Percentiles rank a stretch among this genome's conserved stretches.
Conservation (phyloP, 2,329 filamentous ascomycete species). For the Aureobasidium sp. region DNA sequence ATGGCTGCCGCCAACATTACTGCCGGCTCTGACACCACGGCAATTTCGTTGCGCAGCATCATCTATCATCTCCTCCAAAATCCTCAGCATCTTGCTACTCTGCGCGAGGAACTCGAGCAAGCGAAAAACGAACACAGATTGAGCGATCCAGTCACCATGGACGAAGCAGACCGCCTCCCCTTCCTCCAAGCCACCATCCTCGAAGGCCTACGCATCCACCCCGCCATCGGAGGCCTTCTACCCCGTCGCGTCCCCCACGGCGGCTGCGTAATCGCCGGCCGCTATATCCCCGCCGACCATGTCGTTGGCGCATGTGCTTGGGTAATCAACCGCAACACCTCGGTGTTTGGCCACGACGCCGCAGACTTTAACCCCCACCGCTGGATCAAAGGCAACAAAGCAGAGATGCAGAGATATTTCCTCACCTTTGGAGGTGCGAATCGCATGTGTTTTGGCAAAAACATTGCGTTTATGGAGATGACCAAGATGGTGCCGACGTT, state of each 20-base stretch:
- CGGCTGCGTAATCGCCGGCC: constrained; percentile 24
- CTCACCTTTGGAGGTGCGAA: constrained; percentile 42
- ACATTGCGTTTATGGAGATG: constrained; percentile 44
- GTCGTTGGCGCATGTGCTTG: constrained; percentile 40
- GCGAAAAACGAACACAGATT: neutral
- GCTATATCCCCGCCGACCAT: constrained; percentile 41
- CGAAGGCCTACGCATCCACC: constrained; percentile 28
- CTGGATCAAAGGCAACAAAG: constrained; percentile 38
- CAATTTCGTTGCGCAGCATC: constrained; percentile 27
- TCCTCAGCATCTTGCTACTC: constrained; percentile 21
- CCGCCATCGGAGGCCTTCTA: constrained; percentile 21
- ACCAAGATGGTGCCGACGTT: constrained; percentile 32
- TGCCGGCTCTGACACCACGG: constrained; percentile 31
- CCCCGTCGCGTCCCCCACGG: constrained; percentile 6
- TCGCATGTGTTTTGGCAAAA: constrained; percentile 41
- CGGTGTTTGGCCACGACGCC: constrained; percentile 35
- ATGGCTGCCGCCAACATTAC: constrained; percentile 21
- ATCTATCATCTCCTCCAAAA: constrained; percentile 29
- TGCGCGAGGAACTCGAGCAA: constrained; percentile 19
- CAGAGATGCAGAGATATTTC: constrained; percentile 35
- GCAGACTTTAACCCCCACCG: constrained; percentile 43
- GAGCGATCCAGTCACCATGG: constrained; percentile 19
- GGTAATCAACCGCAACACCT: constrained; percentile 34
- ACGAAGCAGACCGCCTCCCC: constrained; percentile 23
- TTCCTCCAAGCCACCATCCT: constrained; percentile 28